These are phyloP conservation scores for Moricandia arvensis DNA, from an alignment of 345 rosid genomes.

Conservation along the genomic window DNA sequence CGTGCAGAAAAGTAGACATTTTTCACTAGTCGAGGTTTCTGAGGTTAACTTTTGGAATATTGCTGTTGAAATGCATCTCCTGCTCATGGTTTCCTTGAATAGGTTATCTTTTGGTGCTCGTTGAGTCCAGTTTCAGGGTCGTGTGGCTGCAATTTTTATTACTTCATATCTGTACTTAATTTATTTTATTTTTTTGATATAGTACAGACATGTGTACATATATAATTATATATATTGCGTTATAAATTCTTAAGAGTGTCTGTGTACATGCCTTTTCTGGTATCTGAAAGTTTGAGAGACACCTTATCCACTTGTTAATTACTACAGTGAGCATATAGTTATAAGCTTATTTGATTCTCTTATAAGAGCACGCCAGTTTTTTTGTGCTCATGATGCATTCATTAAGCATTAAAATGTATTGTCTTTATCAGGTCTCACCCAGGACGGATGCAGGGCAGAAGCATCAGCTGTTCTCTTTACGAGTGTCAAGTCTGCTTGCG, in stretches of 20 bases:
- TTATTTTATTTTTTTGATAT: neutral
- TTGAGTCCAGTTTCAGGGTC: neutral
- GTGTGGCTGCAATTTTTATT: conserved; percentile 4
- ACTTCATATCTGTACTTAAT: neutral
- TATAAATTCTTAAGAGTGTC: neutral
- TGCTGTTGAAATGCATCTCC: conserved; percentile 9
- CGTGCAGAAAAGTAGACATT: neutral
- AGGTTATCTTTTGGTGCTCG: neutral
- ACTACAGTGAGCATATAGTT: neutral
- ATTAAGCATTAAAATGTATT: neutral
- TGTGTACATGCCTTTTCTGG: conserved; percentile 8
- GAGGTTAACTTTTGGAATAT: conserved; percentile 5
- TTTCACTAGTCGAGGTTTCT: conserved; percentile 6
- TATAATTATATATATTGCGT: neutral
- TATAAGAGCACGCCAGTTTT: neutral
- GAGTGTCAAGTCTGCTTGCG: conserved; percentile 77
- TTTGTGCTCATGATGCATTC: neutral
- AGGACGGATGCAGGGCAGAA: conserved; percentile 83
- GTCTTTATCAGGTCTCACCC: conserved; percentile 63
- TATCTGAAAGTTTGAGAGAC: neutral
- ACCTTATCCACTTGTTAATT: neutral
- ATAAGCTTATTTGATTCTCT: conserved; percentile 3
- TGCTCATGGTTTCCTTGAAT: conserved; percentile 1
- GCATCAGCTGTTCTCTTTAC: conserved; percentile 87
- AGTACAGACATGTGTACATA: neutral